Percentiles rank a stretch among this genome's conserved stretches.
phyloP scores from a whole-genome alignment of 2,329 filamentous ascomycete species.

The Cladosporium sp. region DNA sequence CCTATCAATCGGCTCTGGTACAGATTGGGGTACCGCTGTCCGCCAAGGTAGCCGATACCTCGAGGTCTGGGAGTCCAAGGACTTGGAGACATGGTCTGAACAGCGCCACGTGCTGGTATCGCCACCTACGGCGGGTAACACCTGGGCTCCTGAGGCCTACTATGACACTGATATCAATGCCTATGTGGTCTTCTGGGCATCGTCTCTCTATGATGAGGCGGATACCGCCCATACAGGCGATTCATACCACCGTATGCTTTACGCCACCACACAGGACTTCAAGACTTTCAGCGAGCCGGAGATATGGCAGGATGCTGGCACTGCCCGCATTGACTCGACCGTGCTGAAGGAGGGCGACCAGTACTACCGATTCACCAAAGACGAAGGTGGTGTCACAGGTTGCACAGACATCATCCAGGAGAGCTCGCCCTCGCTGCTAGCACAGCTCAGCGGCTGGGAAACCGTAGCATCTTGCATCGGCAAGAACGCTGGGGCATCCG shows the following conservation, averaged over 20 bases:
- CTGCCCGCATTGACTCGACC: conserved; percentile 57
- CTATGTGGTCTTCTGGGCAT: conserved; percentile 53
- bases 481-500: conserved; percentile 50
- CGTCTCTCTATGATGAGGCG: conserved; percentile 47
- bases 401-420: conserved; percentile 60
- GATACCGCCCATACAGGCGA: conserved; percentile 47
- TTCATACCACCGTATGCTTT: conserved; percentile 58
- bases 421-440: conserved; percentile 47
- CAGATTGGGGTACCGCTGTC: conserved; percentile 54
- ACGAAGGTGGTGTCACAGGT: conserved; percentile 55
- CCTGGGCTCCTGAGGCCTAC: conserved; percentile 57
- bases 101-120: conserved; percentile 56
- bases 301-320: conserved; percentile 56
- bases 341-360: conserved; percentile 47
- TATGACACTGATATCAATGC: conserved; percentile 48
- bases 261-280: conserved; percentile 55
- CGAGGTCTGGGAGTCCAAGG: conserved; percentile 56
- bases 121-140: conserved; percentile 54
- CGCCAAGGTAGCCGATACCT: conserved; percentile 53
- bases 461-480: conserved; percentile 54
- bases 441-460: conserved; percentile 48
- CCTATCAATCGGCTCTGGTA: conserved; percentile 57
- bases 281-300: conserved; percentile 51
- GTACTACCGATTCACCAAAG: conserved; percentile 59
- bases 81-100: conserved; percentile 54